A percentile compares a stretch with the other conserved stretches of the same genome.
Evolutionary conservation across 176 grass and related monocot genomes (phyloP).

Genomic region (Cenchrus americanus): DNA sequence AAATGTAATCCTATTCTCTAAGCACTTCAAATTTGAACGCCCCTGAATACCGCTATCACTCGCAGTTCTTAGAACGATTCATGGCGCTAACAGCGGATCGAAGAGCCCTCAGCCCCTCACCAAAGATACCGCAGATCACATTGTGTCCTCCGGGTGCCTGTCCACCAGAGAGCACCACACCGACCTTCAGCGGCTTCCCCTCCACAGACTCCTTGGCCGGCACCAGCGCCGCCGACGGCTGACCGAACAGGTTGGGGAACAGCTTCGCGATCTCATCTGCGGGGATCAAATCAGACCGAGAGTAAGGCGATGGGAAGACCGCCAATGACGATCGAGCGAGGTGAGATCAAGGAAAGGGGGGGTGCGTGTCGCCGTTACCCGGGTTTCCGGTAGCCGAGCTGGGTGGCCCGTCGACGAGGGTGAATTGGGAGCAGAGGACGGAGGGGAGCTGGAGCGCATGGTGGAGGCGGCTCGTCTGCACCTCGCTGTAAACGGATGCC

Average conservation of each 20-base stretch:
- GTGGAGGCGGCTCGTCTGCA: constrained; percentile 85
- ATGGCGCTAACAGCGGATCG: background rate
- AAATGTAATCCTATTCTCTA: background rate
- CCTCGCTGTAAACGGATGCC: constrained; percentile 79
- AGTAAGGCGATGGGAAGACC: background rate
- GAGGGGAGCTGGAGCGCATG: constrained; percentile 75
- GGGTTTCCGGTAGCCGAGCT: constrained; percentile 75
- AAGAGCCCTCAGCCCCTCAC: constrained; percentile 60
- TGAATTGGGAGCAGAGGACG: constrained; percentile 59
- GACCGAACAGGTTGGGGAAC: constrained; percentile 77
- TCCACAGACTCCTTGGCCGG: constrained; percentile 36
- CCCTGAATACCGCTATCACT: background rate
- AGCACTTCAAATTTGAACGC: background rate
- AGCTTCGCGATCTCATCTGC: constrained; percentile 94
- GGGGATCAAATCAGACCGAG: constrained; percentile 5
- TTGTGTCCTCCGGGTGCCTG: constrained; percentile 94
- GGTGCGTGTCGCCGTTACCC: constrained; percentile 19
- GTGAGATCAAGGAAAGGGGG: constrained; percentile 18
- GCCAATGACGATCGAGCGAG: background rate
- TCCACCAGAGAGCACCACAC: constrained; percentile 84
- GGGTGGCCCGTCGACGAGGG: constrained; percentile 63
- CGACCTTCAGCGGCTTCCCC: constrained; percentile 62
- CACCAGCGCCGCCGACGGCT: constrained; percentile 74
- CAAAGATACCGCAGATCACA: constrained; percentile 96
- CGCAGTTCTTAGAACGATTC: background rate